Conservation (phyloP, 305 asterid genomes). For the Coffea humblotiana region DNA sequence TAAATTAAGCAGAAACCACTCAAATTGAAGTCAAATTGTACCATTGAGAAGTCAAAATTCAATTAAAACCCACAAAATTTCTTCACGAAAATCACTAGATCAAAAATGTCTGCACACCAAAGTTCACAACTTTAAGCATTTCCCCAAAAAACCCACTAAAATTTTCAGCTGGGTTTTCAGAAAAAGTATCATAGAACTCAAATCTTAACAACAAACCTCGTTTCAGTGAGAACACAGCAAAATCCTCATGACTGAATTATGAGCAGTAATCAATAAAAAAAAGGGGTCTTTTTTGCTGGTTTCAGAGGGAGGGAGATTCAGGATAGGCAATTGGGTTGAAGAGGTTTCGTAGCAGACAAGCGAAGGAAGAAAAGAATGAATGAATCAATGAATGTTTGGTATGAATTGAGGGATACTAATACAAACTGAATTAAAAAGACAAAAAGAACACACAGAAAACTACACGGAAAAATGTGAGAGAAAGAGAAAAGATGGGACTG, state of each 20-base stretch:
- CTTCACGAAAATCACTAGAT: constrained; percentile 32
- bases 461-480: constrained; percentile 1
- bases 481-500: neutral
- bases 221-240: constrained; percentile 20
- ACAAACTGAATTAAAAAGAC: constrained; percentile 3
- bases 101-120: constrained; percentile 27
- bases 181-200: neutral
- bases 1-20: constrained; percentile 9
- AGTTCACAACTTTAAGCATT: constrained; percentile 21
- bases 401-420: neutral
- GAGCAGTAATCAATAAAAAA: neutral
- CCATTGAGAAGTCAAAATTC: constrained; percentile 23
- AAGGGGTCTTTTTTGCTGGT: neutral
- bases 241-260: constrained; percentile 19
- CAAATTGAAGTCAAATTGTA: constrained; percentile 18
- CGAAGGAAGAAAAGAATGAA: constrained; percentile 24
- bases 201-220: constrained; percentile 17
- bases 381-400: constrained; percentile 18
- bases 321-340: constrained; percentile 16
- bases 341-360: constrained; percentile 60
- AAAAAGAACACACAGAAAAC: neutral
- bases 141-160: constrained; percentile 17
- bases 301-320: neutral
- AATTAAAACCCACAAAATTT: constrained; percentile 22
- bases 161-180: neutral